Percentiles rank a stretch among this genome's conserved stretches.
phyloP scores from a whole-genome alignment of 73 alveolate genomes.

The Paramecium biaurelia region DNA sequence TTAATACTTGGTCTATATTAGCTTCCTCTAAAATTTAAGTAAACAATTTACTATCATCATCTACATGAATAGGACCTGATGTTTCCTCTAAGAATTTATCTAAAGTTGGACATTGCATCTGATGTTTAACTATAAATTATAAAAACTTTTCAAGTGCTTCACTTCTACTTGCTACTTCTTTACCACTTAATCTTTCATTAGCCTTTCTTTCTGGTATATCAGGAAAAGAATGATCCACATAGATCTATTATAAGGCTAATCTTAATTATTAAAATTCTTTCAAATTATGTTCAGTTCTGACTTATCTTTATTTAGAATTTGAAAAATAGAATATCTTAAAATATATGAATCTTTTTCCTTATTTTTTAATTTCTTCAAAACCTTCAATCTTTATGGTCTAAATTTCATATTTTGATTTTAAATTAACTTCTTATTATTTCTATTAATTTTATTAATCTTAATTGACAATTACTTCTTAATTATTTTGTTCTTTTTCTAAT shows the following conservation, averaged over 20 bases:
- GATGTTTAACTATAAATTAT: background rate
- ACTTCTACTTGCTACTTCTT: background rate
- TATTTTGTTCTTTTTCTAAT: background rate
- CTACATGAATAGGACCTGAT: background rate
- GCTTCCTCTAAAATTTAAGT: background rate
- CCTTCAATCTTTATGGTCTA: background rate
- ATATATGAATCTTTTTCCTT: slow-evolving; percentile 7
- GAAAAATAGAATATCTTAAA: background rate
- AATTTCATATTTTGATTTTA: background rate
- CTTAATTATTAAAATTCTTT: background rate
- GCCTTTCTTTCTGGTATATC: background rate
- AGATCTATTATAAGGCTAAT: background rate
- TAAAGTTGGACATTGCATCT: background rate
- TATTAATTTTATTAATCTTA: background rate
- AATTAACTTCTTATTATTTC: background rate
- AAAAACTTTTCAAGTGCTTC: background rate
- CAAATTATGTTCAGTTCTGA: background rate
- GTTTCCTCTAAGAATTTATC: slow-evolving; percentile 12
- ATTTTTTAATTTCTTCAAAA: slow-evolving; percentile 16
- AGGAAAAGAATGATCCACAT: slow-evolving; percentile 3
- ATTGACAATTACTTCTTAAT: background rate
- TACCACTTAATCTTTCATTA: background rate
- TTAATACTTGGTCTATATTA: background rate
- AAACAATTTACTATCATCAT: background rate
- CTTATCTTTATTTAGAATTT: background rate